These are phyloP conservation scores for Pseudomonodictys pantanalensis DNA, from an alignment of 495 filamentous ascomycete species.

Conservation along the genomic window DNA sequence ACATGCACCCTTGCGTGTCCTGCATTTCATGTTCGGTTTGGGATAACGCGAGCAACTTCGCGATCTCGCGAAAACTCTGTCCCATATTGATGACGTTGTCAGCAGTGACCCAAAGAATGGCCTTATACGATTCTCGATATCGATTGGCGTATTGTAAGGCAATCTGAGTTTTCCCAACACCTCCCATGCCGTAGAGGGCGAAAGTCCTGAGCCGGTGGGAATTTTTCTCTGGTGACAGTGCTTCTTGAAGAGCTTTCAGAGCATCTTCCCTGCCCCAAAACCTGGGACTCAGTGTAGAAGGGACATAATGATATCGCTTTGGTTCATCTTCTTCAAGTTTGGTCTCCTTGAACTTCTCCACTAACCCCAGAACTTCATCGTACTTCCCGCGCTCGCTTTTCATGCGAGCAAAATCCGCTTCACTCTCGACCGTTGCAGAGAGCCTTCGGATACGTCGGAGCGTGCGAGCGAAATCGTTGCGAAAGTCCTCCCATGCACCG, in stretches of 20 bases:
- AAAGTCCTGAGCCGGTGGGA: constrained; percentile 1
- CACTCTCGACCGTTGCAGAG: constrained; percentile 27
- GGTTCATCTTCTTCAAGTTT: constrained; percentile 1
- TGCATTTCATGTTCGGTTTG: constrained; percentile 19
- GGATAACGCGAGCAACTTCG: constrained; percentile 2
- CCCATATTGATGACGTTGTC: constrained; percentile 25
- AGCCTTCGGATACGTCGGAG: constrained; percentile 14
- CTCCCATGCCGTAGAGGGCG: constrained; percentile 40
- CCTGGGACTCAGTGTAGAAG: constrained; percentile 21
- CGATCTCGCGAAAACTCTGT: constrained; percentile 29
- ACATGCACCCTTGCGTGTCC: constrained; percentile 17
- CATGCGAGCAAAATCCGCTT: constrained; percentile 31
- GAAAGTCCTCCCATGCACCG: constrained; percentile 14
- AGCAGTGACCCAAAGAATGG: constrained; percentile 37
- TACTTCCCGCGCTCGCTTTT: constrained; percentile 24
- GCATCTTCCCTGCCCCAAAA: constrained; percentile 27
- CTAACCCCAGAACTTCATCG: constrained; percentile 25
- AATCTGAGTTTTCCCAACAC: constrained; percentile 44
- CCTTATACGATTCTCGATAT: constrained; percentile 24
- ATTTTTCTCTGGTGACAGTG: constrained; percentile 10
- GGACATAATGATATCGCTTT: constrained; percentile 14
- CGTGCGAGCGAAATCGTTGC: constrained; percentile 11
- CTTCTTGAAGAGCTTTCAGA: constrained; percentile 11
- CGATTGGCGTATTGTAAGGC: constrained; percentile 39
- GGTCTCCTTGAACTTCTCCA: constrained; percentile 9